phyloP scores from a whole-genome alignment of 2,329 filamentous ascomycete species.

The Xylariaceae sp. region DNA sequence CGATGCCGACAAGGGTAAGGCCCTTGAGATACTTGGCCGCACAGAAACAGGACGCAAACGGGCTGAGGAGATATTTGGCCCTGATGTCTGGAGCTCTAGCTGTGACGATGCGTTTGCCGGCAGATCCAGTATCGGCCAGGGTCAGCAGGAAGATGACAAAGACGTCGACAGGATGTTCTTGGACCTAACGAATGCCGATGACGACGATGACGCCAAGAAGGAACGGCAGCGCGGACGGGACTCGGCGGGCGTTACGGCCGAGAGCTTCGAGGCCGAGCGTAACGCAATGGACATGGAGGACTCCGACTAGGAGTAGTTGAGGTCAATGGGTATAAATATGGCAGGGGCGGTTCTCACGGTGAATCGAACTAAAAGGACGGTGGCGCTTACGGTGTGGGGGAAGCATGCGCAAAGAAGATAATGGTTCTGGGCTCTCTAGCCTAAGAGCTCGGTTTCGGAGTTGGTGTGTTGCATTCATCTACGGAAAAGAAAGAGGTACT shows the following conservation, averaged over 20 bases:
- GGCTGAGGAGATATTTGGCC: slow-evolving; percentile 55
- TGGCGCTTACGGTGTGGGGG: neutral
- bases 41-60: slow-evolving; percentile 54
- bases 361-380: neutral
- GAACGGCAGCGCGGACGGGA: slow-evolving; percentile 38
- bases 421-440: neutral
- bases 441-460: neutral
- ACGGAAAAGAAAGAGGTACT: no score
- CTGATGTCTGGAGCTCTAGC: slow-evolving; percentile 50
- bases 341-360: neutral
- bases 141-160: slow-evolving; percentile 48
- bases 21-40: slow-evolving; percentile 54
- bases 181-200: slow-evolving; percentile 57
- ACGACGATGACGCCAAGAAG: slow-evolving; percentile 47
- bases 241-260: slow-evolving; percentile 38
- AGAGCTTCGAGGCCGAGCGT: slow-evolving; percentile 39
- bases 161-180: slow-evolving; percentile 60
- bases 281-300: slow-evolving; percentile 41
- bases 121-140: slow-evolving; percentile 24
- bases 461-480: neutral
- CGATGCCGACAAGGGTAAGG: slow-evolving; percentile 51
- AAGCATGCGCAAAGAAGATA: neutral
- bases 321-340: neutral
- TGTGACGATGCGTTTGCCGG: slow-evolving; percentile 26
- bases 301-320: slow-evolving; percentile 29